A percentile compares a stretch with the other conserved stretches of the same genome.
These are phyloP conservation scores for Aspergillus flavus DNA, from an alignment of 2,329 filamentous ascomycete genomes.

Conservation along the genomic window DNA sequence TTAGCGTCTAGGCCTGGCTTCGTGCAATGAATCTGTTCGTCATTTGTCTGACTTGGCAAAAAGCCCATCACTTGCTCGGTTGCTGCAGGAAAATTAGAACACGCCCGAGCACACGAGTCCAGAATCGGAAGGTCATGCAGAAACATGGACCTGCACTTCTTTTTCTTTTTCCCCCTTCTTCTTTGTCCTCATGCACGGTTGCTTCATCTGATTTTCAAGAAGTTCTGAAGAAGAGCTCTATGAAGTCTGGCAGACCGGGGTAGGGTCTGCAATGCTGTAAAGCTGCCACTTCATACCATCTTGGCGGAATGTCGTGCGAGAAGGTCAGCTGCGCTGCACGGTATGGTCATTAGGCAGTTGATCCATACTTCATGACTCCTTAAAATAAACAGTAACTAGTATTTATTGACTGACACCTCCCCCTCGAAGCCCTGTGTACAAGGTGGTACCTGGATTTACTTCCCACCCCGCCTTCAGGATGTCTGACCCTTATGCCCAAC, in stretches of 20 bases:
- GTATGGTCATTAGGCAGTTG: not conserved
- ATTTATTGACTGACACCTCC: not conserved
- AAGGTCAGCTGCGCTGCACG: not conserved
- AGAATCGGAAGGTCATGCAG: too few species aligned
- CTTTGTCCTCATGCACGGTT: too few species aligned
- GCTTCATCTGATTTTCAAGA: too few species aligned
- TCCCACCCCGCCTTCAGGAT: conserved; percentile 35
- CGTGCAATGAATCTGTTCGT: too few species aligned
- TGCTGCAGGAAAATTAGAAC: not conserved
- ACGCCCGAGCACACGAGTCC: too few species aligned
- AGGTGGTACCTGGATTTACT: not conserved
- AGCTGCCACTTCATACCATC: not conserved
- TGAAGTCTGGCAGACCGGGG: not conserved
- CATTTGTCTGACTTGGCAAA: too few species aligned
- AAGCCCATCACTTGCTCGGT: too few species aligned
- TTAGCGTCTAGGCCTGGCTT: too few species aligned
- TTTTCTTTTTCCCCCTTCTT: too few species aligned
- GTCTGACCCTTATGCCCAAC: conserved; percentile 56
- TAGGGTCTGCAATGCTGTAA: not conserved
- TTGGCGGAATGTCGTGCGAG: not conserved
- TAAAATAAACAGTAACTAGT: not conserved
- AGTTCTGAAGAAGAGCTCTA: not conserved
- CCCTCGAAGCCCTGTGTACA: not conserved
- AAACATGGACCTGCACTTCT: too few species aligned
- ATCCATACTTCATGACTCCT: not conserved